phyloP scores from a whole-genome alignment of 2,329 filamentous ascomycete species.

The Cladosporium sp. region DNA sequence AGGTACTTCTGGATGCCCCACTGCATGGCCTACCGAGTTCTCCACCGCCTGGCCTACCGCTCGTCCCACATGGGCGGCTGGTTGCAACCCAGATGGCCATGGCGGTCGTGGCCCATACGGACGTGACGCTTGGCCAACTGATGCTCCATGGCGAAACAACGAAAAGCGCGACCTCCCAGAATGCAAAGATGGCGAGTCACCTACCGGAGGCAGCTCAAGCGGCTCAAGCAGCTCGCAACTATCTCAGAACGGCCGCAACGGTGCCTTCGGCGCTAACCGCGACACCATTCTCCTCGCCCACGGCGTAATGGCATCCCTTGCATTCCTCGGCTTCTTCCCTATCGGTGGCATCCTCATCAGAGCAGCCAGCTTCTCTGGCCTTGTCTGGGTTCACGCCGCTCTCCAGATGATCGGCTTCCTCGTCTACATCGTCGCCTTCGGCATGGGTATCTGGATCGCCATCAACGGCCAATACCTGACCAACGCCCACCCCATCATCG shows the following conservation, averaged over 20 bases:
- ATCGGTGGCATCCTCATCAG: slow-evolving; percentile 42
- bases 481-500: slow-evolving; percentile 50
- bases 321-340: slow-evolving; percentile 44
- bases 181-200: background rate
- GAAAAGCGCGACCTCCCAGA: slow-evolving; percentile 13
- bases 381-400: slow-evolving; percentile 42
- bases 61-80: slow-evolving; percentile 14
- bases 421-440: slow-evolving; percentile 47
- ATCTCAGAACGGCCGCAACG: slow-evolving; percentile 7
- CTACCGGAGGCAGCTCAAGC: background rate
- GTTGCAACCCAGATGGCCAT: slow-evolving; percentile 8
- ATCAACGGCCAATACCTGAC: slow-evolving; percentile 34
- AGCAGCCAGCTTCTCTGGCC: slow-evolving; percentile 38
- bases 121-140: slow-evolving; percentile 14
- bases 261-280: slow-evolving; percentile 15
- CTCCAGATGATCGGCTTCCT: slow-evolving; percentile 48
- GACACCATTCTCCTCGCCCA: slow-evolving; percentile 39
- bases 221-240: slow-evolving; percentile 4
- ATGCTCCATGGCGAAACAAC: slow-evolving; percentile 11
- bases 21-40: slow-evolving; percentile 14
- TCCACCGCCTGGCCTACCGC: slow-evolving; percentile 18
- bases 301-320: slow-evolving; percentile 39
- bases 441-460: slow-evolving; percentile 49
- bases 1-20: slow-evolving; percentile 18
- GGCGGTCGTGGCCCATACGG: slow-evolving; percentile 3